Percentiles rank a stretch among this genome's conserved stretches.
Conservation (phyloP, 208 protist species). For the Porcisia deanei region DNA sequence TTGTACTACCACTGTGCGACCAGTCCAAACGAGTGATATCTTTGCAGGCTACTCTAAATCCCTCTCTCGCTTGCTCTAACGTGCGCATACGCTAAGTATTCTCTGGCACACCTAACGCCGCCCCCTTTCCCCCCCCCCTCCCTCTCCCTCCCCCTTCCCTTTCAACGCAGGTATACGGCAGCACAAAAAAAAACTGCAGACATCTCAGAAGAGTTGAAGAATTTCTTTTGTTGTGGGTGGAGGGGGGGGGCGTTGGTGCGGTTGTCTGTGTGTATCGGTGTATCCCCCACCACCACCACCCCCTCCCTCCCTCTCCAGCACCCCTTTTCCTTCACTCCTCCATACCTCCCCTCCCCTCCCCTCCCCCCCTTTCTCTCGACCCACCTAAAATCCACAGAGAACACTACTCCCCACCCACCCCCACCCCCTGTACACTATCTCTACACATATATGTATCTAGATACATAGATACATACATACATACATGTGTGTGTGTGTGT, state of each 20-base stretch:
- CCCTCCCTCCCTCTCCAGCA: not conserved
- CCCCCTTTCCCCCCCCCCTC: not conserved
- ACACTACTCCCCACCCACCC: too few species aligned
- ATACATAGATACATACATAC: slow-evolving; percentile 4
- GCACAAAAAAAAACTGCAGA: not conserved
- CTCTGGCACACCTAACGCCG: not conserved
- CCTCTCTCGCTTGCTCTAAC: slow-evolving; percentile 33
- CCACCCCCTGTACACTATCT: too few species aligned
- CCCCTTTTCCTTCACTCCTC: not conserved
- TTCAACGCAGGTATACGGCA: not conserved
- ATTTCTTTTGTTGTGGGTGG: too few species aligned
- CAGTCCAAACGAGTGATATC: slow-evolving; percentile 26
- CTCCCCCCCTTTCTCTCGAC: not conserved
- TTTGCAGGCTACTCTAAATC: slow-evolving; percentile 30
- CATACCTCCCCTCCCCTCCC: not conserved
- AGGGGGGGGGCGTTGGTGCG: not conserved
- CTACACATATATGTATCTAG: too few species aligned
- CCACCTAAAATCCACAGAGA: too few species aligned
- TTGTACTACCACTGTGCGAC: slow-evolving; percentile 1
- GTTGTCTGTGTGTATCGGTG: not conserved
- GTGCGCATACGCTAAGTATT: not conserved
- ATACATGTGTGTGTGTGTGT: too few species aligned
- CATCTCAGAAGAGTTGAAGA: not conserved
- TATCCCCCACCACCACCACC: not conserved
- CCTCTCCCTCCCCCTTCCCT: not conserved